phyloP scores from a whole-genome alignment of 2,329 filamentous ascomycete species.

The Myriosclerotinia curreyana region DNA sequence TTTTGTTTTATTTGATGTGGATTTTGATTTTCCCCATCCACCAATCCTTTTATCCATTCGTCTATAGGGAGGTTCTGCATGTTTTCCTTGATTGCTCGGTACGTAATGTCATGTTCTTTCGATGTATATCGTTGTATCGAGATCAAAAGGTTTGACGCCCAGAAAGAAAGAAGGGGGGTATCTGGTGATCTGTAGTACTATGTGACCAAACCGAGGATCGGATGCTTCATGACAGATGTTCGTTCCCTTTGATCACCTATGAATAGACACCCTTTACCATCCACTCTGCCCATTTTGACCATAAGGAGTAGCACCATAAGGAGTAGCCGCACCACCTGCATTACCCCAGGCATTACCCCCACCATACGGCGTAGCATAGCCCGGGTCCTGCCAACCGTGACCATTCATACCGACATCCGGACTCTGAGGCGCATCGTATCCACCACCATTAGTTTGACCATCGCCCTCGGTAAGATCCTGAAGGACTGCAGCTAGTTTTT shows the following conservation, averaged over 20 bases:
- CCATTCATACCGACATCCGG: slow-evolving; percentile 57
- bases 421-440: slow-evolving; percentile 59
- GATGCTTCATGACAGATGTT: background rate
- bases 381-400: slow-evolving; percentile 56
- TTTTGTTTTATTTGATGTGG: background rate
- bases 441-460: slow-evolving; percentile 49
- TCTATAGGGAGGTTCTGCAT: background rate
- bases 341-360: slow-evolving; percentile 66
- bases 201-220: background rate
- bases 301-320: slow-evolving; percentile 61
- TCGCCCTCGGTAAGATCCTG: slow-evolving; percentile 58
- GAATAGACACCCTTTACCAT: slow-evolving; percentile 25
- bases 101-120: background rate
- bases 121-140: background rate
- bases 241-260: background rate
- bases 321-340: slow-evolving; percentile 51
- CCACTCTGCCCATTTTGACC: slow-evolving; percentile 43
- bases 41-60: too few species aligned
- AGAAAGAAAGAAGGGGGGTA: too few species aligned
- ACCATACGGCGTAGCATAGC: slow-evolving; percentile 68
- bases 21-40: background rate
- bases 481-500: slow-evolving; percentile 82
- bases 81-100: background rate
- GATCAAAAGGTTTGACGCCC: background rate
- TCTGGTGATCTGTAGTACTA: background rate